These are phyloP conservation scores for Serendipita sp. DNA, from an alignment of 768 basidiomycete species.

Conservation along the genomic window DNA sequence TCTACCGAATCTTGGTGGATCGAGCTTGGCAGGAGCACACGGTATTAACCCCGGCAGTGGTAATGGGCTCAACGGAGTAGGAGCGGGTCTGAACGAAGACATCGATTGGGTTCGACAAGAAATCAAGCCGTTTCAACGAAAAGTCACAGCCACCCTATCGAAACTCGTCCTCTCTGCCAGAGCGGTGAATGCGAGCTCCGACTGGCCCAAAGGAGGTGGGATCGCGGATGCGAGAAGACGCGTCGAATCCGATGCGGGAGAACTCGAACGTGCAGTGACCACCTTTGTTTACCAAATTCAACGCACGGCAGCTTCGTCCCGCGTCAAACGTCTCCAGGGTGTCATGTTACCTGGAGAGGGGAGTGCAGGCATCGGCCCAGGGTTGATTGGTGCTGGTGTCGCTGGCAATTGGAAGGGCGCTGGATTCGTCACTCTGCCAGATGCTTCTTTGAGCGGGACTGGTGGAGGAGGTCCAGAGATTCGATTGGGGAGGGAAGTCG, in stretches of 20 bases:
- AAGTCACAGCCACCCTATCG: constrained; percentile 77
- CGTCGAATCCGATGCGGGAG: constrained; percentile 17
- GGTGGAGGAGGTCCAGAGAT: constrained; percentile 32
- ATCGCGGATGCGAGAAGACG: constrained; percentile 11
- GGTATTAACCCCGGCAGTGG: neutral
- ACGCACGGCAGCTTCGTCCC: constrained; percentile 41
- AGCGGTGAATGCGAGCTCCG: constrained; percentile 33
- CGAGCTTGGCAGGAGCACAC: neutral
- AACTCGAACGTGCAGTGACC: constrained; percentile 17
- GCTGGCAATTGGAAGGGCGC: constrained; percentile 73
- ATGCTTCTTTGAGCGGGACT: constrained; percentile 15
- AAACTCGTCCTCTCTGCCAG: constrained; percentile 83
- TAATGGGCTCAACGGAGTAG: constrained; percentile 8
- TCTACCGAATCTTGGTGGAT: constrained; percentile 8
- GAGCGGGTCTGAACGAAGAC: constrained; percentile 12
- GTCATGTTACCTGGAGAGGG: constrained; percentile 19
- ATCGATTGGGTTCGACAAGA: constrained; percentile 11
- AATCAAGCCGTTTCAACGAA: constrained; percentile 66
- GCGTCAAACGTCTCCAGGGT: constrained; percentile 26
- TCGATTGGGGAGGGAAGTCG: constrained; percentile 34
- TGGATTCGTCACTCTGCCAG: constrained; percentile 44
- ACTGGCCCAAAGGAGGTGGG: constrained; percentile 15
- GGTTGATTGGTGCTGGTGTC: constrained; percentile 64
- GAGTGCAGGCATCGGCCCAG: constrained; percentile 37
- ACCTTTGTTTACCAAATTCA: constrained; percentile 18